Base-by-base conservation (phyloP, 2,329 filamentous ascomycete species). In the Colletotrichum brevisporum region DNA sequence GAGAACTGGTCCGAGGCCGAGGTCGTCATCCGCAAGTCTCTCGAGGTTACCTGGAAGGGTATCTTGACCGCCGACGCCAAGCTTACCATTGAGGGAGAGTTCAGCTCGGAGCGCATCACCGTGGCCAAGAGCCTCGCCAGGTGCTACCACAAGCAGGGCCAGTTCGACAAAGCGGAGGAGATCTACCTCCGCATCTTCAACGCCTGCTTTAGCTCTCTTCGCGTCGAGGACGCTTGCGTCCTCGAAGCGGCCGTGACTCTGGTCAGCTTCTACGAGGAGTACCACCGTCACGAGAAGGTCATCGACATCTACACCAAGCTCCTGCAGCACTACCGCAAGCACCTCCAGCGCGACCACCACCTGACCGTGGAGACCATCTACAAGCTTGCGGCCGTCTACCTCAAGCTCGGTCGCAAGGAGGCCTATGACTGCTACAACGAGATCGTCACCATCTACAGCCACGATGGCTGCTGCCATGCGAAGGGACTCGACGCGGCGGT, bases 401-500 rank as follows among this genome's bases (percentile, higher is more conserved):
- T 66, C 50, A 69, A 68, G 55, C 66, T 69, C 4, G 66, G 66
- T 65, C 78, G 76, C 58, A 75, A 75, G 43, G 79, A 81, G 50
- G 77, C 78, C 1, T 79, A 77, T 48, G 73, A 73, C 2, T 78
- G 78, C 71, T 82, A 82, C 63, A 74, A 75, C 24, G 79, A 82
- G 72, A 82, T 82, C 27, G 78, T 81, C 51, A 73, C 75, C 1
- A 65, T 75, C 3, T 75, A 78, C 50, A 77, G 79, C 63, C 77
- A 78, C 66, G 76, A 78, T 48, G 75, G 71, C 4, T 70, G 80
- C 54, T 79, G 77, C 56, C 80, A 82, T 6, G 76, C 78, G 0
- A 81, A 83, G 16, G 84, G 82, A 0, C 80, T 86, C 24, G 76
- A 83, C 56, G 85, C 85, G 5, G 82, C 84, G 0, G 71, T 83